Percentiles rank a stretch among this genome's conserved stretches.
Conservation (phyloP, 352 stramenopile genomes). For the Phytophthora boehmeriae region DNA sequence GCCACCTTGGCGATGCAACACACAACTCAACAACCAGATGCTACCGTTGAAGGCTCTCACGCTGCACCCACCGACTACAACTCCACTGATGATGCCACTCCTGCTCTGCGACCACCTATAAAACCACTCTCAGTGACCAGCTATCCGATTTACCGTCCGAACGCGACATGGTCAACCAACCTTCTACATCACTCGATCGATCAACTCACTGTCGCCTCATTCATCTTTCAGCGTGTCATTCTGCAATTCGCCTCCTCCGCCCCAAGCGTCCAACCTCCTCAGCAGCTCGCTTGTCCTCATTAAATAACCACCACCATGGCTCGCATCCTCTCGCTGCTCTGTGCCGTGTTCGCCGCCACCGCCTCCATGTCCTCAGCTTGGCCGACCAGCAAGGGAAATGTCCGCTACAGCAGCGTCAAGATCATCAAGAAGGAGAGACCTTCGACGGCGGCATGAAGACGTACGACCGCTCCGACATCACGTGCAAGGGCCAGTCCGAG, state of each 20-base stretch:
- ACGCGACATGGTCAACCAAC: too few species aligned
- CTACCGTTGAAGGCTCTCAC: background rate
- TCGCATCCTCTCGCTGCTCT: slow-evolving; percentile 17
- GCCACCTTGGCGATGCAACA: background rate
- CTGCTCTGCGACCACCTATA: too few species aligned
- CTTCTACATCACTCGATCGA: too few species aligned
- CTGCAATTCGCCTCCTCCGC: slow-evolving; percentile 25
- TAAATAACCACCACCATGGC: slow-evolving; percentile 7
- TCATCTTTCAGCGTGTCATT: slow-evolving; percentile 19
- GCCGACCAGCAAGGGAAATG: slow-evolving; percentile 25
- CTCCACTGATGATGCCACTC: background rate
- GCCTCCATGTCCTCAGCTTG: slow-evolving; percentile 20
- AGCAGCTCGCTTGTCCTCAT: background rate
- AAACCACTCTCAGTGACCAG: background rate
- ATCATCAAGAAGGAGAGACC: slow-evolving; percentile 38
- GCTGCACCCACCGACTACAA: background rate
- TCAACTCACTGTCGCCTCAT: too few species aligned
- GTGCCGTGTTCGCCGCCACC: slow-evolving; percentile 14
- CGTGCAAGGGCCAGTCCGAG: slow-evolving; percentile 34
- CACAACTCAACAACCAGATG: background rate
- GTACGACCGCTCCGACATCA: slow-evolving; percentile 52
- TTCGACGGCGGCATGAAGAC: slow-evolving; percentile 64
- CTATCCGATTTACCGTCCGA: slow-evolving; percentile 2
- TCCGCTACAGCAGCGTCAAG: slow-evolving; percentile 29
- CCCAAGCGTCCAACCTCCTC: slow-evolving; percentile 9